Conservation (phyloP, 495 filamentous ascomycete species). For the Neohortaea acidophila region DNA sequence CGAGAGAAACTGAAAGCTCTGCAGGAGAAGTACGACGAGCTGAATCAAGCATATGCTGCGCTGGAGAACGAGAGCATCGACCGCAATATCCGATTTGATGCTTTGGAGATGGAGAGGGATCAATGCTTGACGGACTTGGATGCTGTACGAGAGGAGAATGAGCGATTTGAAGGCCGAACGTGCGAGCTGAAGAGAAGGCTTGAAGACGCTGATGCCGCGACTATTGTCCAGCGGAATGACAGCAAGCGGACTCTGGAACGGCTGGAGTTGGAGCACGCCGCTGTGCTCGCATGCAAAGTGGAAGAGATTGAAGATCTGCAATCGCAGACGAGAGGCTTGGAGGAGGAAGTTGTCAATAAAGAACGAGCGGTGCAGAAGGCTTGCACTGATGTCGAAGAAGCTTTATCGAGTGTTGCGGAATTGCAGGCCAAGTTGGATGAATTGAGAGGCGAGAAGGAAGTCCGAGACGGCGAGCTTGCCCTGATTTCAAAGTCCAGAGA, state of each 20-base stretch:
- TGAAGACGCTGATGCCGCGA: slow-evolving; percentile 5
- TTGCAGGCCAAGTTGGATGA: not conserved
- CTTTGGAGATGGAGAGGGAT: slow-evolving; percentile 17
- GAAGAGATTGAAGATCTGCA: slow-evolving; percentile 30
- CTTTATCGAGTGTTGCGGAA: not conserved
- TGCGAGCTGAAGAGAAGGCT: slow-evolving; percentile 10
- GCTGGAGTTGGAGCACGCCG: slow-evolving; percentile 10
- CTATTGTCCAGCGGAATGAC: not conserved
- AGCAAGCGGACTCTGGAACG: slow-evolving; percentile 3
- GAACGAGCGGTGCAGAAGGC: not conserved
- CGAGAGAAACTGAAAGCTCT: slow-evolving; percentile 29
- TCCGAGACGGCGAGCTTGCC: no score
- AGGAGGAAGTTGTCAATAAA: not conserved
- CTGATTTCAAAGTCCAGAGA: no score
- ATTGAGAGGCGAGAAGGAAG: no score
- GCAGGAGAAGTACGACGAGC: slow-evolving; percentile 13
- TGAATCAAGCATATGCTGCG: slow-evolving; percentile 6
- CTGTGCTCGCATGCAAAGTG: slow-evolving; percentile 14
- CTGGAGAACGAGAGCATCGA: slow-evolving; percentile 16
- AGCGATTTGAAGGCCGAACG: slow-evolving; percentile 4
- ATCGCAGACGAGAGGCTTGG: not conserved
- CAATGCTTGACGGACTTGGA: slow-evolving; percentile 10
- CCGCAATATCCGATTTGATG: slow-evolving; percentile 9
- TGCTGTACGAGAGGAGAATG: slow-evolving; percentile 1
- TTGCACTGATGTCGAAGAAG: not conserved